Percentiles rank a stretch among this genome's conserved stretches.
These are phyloP conservation scores for Botrytis medusae DNA, from an alignment of 2,329 filamentous ascomycete species.

Conservation along the genomic window DNA sequence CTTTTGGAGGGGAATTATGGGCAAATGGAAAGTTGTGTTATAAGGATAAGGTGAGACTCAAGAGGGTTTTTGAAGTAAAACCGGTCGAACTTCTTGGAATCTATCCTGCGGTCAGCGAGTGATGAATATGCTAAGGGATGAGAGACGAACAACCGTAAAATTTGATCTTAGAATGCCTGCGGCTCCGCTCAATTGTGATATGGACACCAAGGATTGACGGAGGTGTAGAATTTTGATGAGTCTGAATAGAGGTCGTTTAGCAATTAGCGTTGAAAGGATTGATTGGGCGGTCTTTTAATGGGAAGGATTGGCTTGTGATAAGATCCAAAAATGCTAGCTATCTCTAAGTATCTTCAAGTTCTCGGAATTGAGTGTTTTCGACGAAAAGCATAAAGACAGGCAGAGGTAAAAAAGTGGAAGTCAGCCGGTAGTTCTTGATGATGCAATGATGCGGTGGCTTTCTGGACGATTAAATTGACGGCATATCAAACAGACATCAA, in stretches of 20 bases:
- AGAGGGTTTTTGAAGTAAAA: conserved; percentile 13
- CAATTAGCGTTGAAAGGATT: too few relatives aligned
- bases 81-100: neutral
- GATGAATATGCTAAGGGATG: neutral
- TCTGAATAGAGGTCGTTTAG: too few relatives aligned
- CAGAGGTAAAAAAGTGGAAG: neutral
- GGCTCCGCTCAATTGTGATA: neutral
- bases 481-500: neutral
- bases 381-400: neutral
- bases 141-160: too few relatives aligned
- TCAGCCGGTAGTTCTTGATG: neutral
- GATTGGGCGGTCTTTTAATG: neutral
- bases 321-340: neutral
- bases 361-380: neutral
- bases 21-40: conserved; percentile 22
- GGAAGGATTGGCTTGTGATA: neutral
- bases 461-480: neutral
- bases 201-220: neutral
- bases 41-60: neutral
- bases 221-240: neutral
- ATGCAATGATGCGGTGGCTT: neutral
- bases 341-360: neutral
- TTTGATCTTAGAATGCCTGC: neutral
- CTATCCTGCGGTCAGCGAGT: neutral
- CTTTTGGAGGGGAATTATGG: conserved; percentile 23